Evolutionary conservation across 1,284 basidiomycete genomes (phyloP).

Genomic region (Leccinum proliferum): DNA sequence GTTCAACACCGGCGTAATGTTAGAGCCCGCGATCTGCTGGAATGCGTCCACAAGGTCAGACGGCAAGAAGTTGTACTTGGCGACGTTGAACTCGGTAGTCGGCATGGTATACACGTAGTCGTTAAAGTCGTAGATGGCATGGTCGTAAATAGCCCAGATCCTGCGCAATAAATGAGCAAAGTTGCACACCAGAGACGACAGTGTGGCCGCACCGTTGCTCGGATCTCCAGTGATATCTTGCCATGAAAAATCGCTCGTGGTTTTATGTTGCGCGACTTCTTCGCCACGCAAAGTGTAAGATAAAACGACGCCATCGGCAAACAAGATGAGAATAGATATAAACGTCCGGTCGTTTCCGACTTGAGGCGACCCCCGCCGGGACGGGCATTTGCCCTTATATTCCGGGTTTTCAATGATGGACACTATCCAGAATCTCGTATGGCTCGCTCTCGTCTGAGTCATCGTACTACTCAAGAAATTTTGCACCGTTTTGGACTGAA

Average conservation of each 20-base stretch:
- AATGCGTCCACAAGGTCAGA: too few relatives aligned
- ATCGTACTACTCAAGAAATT: slow-evolving; percentile 59
- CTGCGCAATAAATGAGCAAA: slow-evolving; percentile 34
- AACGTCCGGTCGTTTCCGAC: too few relatives aligned
- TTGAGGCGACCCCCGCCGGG: slow-evolving; percentile 68
- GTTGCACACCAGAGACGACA: slow-evolving; percentile 53
- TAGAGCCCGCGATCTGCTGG: too few relatives aligned
- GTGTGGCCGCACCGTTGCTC: slow-evolving; percentile 61
- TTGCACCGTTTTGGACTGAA: slow-evolving; percentile 84
- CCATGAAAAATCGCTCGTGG: slow-evolving; percentile 78
- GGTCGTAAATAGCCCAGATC: slow-evolving; percentile 76
- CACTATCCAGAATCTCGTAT: slow-evolving; percentile 84
- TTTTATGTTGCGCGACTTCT: slow-evolving; percentile 75
- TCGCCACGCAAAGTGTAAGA: slow-evolving; percentile 93
- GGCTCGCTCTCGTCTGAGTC: slow-evolving; percentile 92
- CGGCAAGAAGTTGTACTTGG: too few relatives aligned
- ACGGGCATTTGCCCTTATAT: slow-evolving; percentile 96
- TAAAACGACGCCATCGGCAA: slow-evolving; percentile 80
- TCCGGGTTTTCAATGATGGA: slow-evolving; percentile 95
- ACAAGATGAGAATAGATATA: slow-evolving; percentile 84
- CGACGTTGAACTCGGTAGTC: too few relatives aligned
- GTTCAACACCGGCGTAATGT: too few relatives aligned
- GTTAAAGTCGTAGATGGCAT: slow-evolving; percentile 35
- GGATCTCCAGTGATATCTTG: slow-evolving; percentile 61
- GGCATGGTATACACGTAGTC: too few relatives aligned